Evolutionary conservation across 768 basidiomycete species (phyloP), one percentile per base, ranked within the genome.

Genomic region (Cystoderma amianthinum): DNA sequence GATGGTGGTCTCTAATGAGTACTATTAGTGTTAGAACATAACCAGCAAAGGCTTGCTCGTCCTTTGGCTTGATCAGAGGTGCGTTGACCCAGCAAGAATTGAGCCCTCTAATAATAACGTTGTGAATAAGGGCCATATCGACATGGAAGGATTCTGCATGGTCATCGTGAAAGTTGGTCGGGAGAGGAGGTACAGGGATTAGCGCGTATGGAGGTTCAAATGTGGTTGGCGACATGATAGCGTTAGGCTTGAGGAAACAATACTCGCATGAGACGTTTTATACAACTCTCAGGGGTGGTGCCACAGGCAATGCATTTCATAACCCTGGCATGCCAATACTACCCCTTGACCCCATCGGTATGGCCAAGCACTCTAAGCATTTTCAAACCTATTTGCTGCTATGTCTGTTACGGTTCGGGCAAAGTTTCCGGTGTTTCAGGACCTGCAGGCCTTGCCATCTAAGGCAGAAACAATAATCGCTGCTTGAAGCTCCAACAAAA

Each of bases 1-100:
- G 46, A 30, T 60, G 59, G 33, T 60, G 59, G 9, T 37, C 32
- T 12, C 51, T 48, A n/a, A 60, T 37, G 7, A 37, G 28, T 2
- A 39, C 37, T 13, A 49, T 15, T 22, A 47, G 43, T 4, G 48
- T 18, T 4, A 55, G 43, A 12, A 45, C 42, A 39, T 59, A 61
- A 2, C 55, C 53, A 16, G 44, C 48, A 28, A 58, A 61, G 0
- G 53, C 42, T 18, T 22, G 36, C 20, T 43, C 47, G 43, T 59
- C 58, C 20, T 32, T 39, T 17, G 47, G 20, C 13, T 42, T 45
- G 11, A 57, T 47, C 3, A 51, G 41, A 17, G 48, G 44, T 10
- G 53, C 46, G 30, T 54, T 51, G 6, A 48, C 37, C 46, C 48
- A 49, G 21, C 51, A 48, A 3, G 50, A 44, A 37, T 54, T 54